Conservation (phyloP, 2,329 filamentous ascomycete species). For the Thyridium curvatum region DNA sequence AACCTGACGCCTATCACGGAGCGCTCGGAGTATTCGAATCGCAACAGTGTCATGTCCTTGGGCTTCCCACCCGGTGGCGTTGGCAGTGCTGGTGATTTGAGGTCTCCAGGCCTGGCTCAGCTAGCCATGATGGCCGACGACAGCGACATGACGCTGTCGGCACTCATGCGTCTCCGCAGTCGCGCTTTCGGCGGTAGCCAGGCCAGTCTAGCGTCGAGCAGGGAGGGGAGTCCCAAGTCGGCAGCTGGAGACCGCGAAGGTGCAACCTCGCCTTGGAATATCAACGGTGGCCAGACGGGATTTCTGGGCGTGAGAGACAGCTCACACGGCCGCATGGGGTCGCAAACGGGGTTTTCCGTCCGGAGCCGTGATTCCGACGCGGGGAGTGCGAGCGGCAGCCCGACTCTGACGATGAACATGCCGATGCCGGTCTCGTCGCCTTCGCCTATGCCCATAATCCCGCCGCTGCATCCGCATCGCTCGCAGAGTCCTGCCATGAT, state of each 20-base stretch:
- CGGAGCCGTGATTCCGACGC: constrained; percentile 42
- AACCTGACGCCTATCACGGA: constrained; percentile 92
- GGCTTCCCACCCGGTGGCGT: constrained; percentile 39
- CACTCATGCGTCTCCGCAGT: constrained; percentile 65
- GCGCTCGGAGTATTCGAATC: constrained; percentile 89
- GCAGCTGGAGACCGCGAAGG: constrained; percentile 35
- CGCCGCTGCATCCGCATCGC: constrained; percentile 10
- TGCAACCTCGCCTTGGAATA: constrained; percentile 33
- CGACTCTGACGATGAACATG: constrained; percentile 36
- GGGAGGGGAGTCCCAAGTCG: constrained; percentile 43
- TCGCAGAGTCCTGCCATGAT: constrained; percentile 13
- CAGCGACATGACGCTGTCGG: constrained; percentile 66
- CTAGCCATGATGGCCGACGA: constrained; percentile 63
- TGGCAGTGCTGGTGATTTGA: constrained; percentile 40
- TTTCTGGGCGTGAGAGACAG: no score
- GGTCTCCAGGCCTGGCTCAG: constrained; percentile 71
- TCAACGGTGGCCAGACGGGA: no score
- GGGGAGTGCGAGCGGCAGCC: constrained; percentile 40
- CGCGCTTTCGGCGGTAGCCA: constrained; percentile 79
- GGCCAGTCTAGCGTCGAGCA: constrained; percentile 58
- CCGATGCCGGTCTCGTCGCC: constrained; percentile 9
- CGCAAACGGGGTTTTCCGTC: constrained; percentile 27
- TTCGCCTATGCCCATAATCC: constrained; percentile 7
- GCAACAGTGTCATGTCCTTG: constrained; percentile 82
- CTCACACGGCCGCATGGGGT: no score